phyloP scores from a whole-genome alignment of 352 stramenopile genomes.

The Achlya hypogyna region DNA sequence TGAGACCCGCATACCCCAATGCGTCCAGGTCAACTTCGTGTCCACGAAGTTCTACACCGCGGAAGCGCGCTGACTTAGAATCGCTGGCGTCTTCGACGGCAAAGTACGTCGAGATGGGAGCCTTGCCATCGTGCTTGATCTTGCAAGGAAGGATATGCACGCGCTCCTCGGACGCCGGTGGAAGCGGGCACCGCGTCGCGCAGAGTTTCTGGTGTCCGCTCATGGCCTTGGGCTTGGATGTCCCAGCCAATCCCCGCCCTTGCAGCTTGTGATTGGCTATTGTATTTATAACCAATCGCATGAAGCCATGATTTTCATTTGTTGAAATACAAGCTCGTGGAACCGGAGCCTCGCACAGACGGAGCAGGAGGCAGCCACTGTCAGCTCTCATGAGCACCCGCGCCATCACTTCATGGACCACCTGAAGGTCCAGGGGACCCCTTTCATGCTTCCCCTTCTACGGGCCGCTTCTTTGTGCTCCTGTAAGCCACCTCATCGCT shows the following conservation, averaged over 20 bases:
- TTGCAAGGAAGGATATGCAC: conserved; percentile 72
- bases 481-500: too few relatives aligned
- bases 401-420: too few relatives aligned
- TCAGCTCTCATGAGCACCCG: too few relatives aligned
- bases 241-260: not conserved
- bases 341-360: too few relatives aligned
- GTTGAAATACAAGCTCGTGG: too few relatives aligned
- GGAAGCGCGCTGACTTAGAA: conserved; percentile 36
- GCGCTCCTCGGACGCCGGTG: conserved; percentile 30
- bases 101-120: conserved; percentile 70
- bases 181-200: conserved; percentile 65
- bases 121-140: conserved; percentile 54
- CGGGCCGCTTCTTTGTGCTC: too few relatives aligned
- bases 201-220: conserved; percentile 29
- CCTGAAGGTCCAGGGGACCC: too few relatives aligned
- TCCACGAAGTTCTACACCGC: conserved; percentile 54
- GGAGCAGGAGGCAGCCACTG: too few relatives aligned
- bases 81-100: conserved; percentile 18
- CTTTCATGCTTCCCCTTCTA: too few relatives aligned
- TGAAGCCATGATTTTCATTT: too few relatives aligned
- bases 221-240: not conserved
- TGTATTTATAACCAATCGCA: not conserved
- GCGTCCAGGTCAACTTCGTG: conserved; percentile 31
- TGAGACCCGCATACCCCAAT: conserved; percentile 35
- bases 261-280: not conserved